Conservation (phyloP, 2,329 filamentous ascomycete genomes). For the Ambrosiella cleistominuta region DNA sequence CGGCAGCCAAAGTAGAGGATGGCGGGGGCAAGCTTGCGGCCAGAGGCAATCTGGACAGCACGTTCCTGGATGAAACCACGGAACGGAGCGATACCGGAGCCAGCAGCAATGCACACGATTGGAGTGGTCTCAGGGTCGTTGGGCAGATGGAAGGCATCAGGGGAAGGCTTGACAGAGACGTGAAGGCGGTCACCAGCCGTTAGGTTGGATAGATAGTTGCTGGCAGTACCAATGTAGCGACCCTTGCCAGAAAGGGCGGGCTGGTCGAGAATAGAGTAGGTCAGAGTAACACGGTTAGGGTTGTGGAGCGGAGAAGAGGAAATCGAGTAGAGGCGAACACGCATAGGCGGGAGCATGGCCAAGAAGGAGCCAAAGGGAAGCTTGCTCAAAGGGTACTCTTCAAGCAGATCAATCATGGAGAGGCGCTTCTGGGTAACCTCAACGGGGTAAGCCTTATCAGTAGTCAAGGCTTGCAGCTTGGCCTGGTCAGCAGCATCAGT, state of each 20-base stretch:
- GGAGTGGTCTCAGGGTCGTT: conserved; percentile 27
- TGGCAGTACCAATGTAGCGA: conserved; percentile 40
- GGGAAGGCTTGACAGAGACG: conserved; percentile 31
- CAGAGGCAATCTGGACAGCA: conserved; percentile 30
- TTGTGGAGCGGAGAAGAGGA: conserved; percentile 53
- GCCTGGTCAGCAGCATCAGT: conserved; percentile 26
- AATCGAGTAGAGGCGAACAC: conserved; percentile 62
- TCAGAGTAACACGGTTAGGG: conserved; percentile 41
- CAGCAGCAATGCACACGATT: conserved; percentile 33
- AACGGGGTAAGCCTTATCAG: conserved; percentile 27
- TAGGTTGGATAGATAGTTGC: conserved; percentile 39
- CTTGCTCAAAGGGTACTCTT: conserved; percentile 39
- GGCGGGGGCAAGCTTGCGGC: conserved; percentile 38
- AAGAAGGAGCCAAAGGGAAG: conserved; percentile 52
- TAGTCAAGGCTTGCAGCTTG: conserved; percentile 29
- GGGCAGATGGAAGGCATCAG: conserved; percentile 32
- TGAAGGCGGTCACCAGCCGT: conserved; percentile 26
- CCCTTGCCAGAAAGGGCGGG: conserved; percentile 33
- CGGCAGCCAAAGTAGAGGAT: conserved; percentile 51
- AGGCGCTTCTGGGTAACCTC: conserved; percentile 38
- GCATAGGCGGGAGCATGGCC: conserved; percentile 57
- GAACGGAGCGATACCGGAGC: conserved; percentile 44
- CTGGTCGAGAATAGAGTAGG: conserved; percentile 46
- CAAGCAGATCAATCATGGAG: conserved; percentile 52
- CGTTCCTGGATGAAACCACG: conserved; percentile 46